Evolutionary conservation across 148 eudicot species (phyloP).

Genomic region (Fagopyrum homotropicum): DNA sequence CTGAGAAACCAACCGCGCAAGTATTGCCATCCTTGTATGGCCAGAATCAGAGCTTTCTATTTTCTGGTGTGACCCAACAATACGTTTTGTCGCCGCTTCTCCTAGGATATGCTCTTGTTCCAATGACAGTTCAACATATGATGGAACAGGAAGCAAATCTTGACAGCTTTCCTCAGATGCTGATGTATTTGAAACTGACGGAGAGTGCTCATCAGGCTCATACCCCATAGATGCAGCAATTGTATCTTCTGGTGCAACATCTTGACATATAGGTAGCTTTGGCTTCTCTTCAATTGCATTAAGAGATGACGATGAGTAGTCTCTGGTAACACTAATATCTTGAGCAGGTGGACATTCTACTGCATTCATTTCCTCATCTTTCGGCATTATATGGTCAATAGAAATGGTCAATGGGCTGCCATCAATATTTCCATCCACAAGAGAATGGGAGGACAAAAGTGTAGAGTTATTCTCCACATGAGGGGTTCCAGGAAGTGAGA

Average conservation of each 20-base stretch:
- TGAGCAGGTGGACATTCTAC: constrained; percentile 23
- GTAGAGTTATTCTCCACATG: constrained; percentile 26
- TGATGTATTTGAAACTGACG: constrained; percentile 35
- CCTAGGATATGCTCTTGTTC: constrained; percentile 40
- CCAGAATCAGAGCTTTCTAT: constrained; percentile 34
- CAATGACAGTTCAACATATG: constrained; percentile 54
- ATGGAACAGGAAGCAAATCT: constrained; percentile 59
- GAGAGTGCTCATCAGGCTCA: constrained; percentile 57
- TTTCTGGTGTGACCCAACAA: constrained; percentile 51
- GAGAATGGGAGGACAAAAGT: constrained; percentile 26
- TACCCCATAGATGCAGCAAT: constrained; percentile 23
- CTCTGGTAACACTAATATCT: constrained; percentile 29
- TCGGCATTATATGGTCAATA: constrained; percentile 21
- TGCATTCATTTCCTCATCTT: constrained; percentile 41
- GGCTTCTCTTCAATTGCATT: constrained; percentile 30
- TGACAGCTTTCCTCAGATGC: constrained; percentile 40
- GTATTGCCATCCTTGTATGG: constrained; percentile 58
- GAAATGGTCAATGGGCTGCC: constrained; percentile 20
- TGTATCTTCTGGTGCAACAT: constrained; percentile 29
- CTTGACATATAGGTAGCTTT: constrained; percentile 23
- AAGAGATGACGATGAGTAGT: constrained; percentile 25
- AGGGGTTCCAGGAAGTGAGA: constrained; percentile 23
- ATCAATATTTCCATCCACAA: constrained; percentile 20
- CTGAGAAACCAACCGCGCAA: constrained; percentile 89
- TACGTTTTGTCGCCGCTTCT: constrained; percentile 52